These are phyloP conservation scores for Cryptosporidium tyzzeri DNA, from an alignment of 169 alveolate species.

Conservation along the genomic window DNA sequence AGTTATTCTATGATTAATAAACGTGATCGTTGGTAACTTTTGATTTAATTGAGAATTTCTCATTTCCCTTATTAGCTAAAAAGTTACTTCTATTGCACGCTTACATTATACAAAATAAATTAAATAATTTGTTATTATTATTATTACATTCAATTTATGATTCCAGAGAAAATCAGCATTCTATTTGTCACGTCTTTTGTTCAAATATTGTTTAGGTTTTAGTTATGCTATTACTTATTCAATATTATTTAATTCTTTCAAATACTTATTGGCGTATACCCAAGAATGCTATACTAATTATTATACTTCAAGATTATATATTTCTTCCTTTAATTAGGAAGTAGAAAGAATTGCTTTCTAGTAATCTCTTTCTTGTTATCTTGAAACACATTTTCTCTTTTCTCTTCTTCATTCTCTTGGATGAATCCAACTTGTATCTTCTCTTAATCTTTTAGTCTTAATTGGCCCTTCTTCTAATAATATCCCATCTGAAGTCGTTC, in stretches of 20 bases:
- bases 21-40: conserved; percentile 72
- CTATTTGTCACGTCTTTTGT: conserved; percentile 73
- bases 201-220: background rate
- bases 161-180: conserved; percentile 12
- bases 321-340: background rate
- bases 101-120: background rate
- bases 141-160: too few relatives aligned
- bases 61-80: background rate
- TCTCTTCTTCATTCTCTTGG: background rate
- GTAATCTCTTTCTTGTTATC: background rate
- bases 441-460: conserved; percentile 24
- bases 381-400: background rate
- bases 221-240: conserved; percentile 58
- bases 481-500: background rate
- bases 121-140: too few relatives aligned
- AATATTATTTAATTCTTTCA: background rate
- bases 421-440: conserved; percentile 32
- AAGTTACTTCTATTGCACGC: conserved; percentile 73
- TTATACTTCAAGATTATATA: background rate
- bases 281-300: conserved; percentile 66
- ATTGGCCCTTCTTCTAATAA: background rate
- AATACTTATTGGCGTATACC: conserved; percentile 71
- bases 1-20: background rate
- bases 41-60: background rate
- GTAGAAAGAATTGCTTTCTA: background rate